Base-by-base conservation (phyloP, 805 yeast genomes). In the Ogataea methanolica region DNA sequence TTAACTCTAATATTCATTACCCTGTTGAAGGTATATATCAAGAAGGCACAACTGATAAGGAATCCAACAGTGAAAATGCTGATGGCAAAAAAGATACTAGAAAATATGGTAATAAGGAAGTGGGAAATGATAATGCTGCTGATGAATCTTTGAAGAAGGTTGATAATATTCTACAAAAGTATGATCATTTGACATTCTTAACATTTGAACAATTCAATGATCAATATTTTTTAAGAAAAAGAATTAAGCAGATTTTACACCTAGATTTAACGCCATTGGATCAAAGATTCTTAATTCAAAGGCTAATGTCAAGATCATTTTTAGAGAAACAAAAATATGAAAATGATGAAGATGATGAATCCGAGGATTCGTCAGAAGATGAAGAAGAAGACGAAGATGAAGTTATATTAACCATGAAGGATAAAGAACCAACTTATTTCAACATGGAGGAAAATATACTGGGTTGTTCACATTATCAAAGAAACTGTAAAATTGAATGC, bases 401-500 rank as follows among this genome's bases (percentile, higher is more conserved):
- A 44, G 82, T 79, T 2, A 60, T 71, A 2, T 63, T 82, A 1
- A 69, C 76, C 0, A 75, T 71, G 7, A 57, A 61, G 16, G 89
- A 83, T 55, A 69, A 63, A 38, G 47, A 56, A 21, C 78, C 83
- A 1, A 66, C 80, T 0, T 83, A 70, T 56, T 71, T 73, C 55
- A 73, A 75, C 54, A 57, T 65, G 31, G 67, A 66, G 12, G 67
- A 69, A 14, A 69, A 69, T 2, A 68, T 78, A 1, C 62, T 83
- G 29, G 97, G 97, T 2, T 91, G 97, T 62, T 69, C 68, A 19
- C 97, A 91, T 66, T 91, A 91, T 66, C 85, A 81, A 59, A 70
- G 96, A 33, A 83, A 83, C 50, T 89, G 96, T 68, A 89, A 90
- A 62, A 65, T 87, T 43, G 94, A 88, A 58, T 91, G 97, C 61